These are phyloP conservation scores for Penicillium sp. DNA, from an alignment of 2,329 filamentous ascomycete species.

Conservation along the genomic window DNA sequence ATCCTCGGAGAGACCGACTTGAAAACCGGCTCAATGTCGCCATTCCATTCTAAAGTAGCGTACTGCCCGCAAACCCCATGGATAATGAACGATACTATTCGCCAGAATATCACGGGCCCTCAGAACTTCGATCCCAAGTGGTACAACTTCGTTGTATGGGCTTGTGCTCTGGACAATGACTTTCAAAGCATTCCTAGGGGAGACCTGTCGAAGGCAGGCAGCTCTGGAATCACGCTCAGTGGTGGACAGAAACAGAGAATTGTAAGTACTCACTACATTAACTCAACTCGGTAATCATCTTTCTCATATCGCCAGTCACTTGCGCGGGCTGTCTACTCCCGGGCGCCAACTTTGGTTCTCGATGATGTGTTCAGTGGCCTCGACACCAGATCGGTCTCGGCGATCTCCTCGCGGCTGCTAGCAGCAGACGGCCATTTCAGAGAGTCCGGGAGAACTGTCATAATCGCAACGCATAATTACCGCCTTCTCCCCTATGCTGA, in stretches of 20 bases:
- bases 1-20: slow-evolving; percentile 32
- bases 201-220: slow-evolving; percentile 41
- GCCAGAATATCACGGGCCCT: slow-evolving; percentile 27
- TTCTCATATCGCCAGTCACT: slow-evolving; percentile 28
- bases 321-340: slow-evolving; percentile 47
- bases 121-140: slow-evolving; percentile 26
- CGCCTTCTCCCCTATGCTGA: too few relatives aligned
- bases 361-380: slow-evolving; percentile 48
- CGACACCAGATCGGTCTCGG: slow-evolving; percentile 43
- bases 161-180: slow-evolving; percentile 30
- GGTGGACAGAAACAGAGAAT: slow-evolving; percentile 49
- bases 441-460: too few relatives aligned
- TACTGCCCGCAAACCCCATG: slow-evolving; percentile 26
- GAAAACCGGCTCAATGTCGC: slow-evolving; percentile 1
- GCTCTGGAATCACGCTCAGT: slow-evolving; percentile 44
- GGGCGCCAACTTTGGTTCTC: slow-evolving; percentile 43
- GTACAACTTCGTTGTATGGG: slow-evolving; percentile 29
- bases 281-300: too few relatives aligned
- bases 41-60: slow-evolving; percentile 7
- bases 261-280: slow-evolving; percentile 9
- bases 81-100: slow-evolving; percentile 22
- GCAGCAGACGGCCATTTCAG: slow-evolving; percentile 34
- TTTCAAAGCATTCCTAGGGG: slow-evolving; percentile 28
- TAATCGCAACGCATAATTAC: too few relatives aligned
- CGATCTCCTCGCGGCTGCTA: slow-evolving; percentile 40